Evolutionary conservation across 495 filamentous ascomycete genomes (phyloP).

Genomic region (Penicillium turbatum): DNA sequence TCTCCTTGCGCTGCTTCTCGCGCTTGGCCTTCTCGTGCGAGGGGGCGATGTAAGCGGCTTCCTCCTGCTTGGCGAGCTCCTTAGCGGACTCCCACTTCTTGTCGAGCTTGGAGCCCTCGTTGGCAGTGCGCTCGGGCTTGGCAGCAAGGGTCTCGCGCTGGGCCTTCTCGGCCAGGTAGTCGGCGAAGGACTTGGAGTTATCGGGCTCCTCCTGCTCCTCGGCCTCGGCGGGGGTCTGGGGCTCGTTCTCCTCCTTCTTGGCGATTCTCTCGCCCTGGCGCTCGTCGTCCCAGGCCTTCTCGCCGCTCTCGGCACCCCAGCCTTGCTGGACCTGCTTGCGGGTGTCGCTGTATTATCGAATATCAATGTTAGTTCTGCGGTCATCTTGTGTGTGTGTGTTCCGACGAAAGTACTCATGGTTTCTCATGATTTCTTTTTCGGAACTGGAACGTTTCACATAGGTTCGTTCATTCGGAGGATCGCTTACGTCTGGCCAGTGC

Average conservation of each 20-base stretch:
- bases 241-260: slow-evolving; percentile 68
- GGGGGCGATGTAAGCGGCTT: slow-evolving; percentile 72
- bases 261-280: slow-evolving; percentile 82
- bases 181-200: slow-evolving; percentile 79
- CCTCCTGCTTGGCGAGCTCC: slow-evolving; percentile 64
- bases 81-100: slow-evolving; percentile 92
- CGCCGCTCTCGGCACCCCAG: slow-evolving; percentile 80
- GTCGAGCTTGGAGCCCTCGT: slow-evolving; percentile 78
- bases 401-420: not conserved
- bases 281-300: slow-evolving; percentile 82
- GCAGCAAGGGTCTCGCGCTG: slow-evolving; percentile 72
- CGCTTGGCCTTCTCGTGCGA: slow-evolving; percentile 76
- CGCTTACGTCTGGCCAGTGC: slow-evolving; percentile 64
- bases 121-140: slow-evolving; percentile 74
- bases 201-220: slow-evolving; percentile 66
- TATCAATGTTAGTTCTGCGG: slow-evolving; percentile 8
- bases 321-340: slow-evolving; percentile 89
- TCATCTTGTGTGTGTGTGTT: not conserved
- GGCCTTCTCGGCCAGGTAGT: slow-evolving; percentile 83
- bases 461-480: slow-evolving; percentile 2
- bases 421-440: not conserved
- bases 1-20: slow-evolving; percentile 86
- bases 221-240: slow-evolving; percentile 43
- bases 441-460: not conserved
- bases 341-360: slow-evolving; percentile 57